Base-by-base conservation (phyloP, 108 stramenopile species). In the Asterionellopsis glacialis region DNA sequence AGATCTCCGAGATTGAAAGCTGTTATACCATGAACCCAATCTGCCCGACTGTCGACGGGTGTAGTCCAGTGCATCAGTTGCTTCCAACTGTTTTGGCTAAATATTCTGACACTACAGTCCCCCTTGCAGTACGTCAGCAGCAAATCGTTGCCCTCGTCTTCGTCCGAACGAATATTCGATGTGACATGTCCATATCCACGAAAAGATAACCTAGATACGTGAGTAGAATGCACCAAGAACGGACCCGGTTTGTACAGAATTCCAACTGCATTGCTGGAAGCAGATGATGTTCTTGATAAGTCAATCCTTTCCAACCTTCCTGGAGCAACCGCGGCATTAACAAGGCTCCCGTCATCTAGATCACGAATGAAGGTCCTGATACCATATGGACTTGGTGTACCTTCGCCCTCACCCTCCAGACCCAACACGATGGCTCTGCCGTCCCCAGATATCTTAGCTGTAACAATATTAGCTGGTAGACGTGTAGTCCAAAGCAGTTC, bases 1-100 rank as follows among this genome's bases (percentile, higher is more conserved):
- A 93, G 62, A 74, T 93, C 92, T 45, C 92, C 92, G 15, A 93
- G 59, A 57, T 85, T 90, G 13, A 85, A 85, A 0, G 84, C 83
- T 18, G 78, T 75, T 6, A 82, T 75, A 12, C 88, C 88, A 15
- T 69, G 67, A 0, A 93, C 75, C 88, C 88, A 93, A 62, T 90
- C 92, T 10, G 85, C 92, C 18, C 87, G 58, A 62, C 64, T 81
- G 44, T 77, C 63, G 10, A 85, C 84, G 1, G 88, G 83, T 21
- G 78, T 72, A 18, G 64, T 69, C 92, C 92, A 93, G 28, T 82
- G 62, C 76, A 90, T 77, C 26, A 90, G 64, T 50, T 82, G 82
- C 41, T 81, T 74, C 92, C 88, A 90, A 41, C 60, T 62, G 45
- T 83, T 78, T 57, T 93, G 92, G 48, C 70, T 73, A 62, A 90